Percentiles rank a stretch among this genome's conserved stretches.
Evolutionary conservation across 2,329 filamentous ascomycete genomes (phyloP).

Genomic region (Magnaporthiopsis rhizophila): DNA sequence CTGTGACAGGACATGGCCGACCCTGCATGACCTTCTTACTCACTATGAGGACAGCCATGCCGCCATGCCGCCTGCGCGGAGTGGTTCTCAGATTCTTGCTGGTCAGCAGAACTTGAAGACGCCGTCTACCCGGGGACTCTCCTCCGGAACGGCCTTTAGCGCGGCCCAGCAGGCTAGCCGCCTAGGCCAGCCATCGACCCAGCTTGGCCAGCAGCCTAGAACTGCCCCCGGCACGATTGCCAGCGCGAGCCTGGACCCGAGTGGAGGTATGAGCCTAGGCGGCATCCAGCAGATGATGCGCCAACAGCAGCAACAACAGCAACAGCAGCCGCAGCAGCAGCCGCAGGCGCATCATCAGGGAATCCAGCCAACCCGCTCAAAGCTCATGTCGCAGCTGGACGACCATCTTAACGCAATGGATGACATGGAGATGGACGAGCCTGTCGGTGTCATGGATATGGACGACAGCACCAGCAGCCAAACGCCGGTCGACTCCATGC

Average conservation of each 20-base stretch:
- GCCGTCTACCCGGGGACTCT: not conserved
- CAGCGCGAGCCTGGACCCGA: slow-evolving; percentile 11
- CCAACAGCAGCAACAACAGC: slow-evolving; percentile 25
- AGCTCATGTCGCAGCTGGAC: slow-evolving; percentile 32
- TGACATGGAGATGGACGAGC: slow-evolving; percentile 96
- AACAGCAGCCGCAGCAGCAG: slow-evolving; percentile 12
- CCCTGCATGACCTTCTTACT: slow-evolving; percentile 87
- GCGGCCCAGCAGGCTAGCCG: slow-evolving; percentile 2
- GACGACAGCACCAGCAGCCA: slow-evolving; percentile 45
- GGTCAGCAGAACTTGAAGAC: slow-evolving; percentile 8
- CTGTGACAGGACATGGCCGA: slow-evolving; percentile 82
- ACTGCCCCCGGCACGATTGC: slow-evolving; percentile 14
- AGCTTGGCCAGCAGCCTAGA: slow-evolving; percentile 15
- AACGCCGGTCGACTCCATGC: slow-evolving; percentile 39
- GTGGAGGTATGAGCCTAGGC: slow-evolving; percentile 21
- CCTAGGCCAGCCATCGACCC: slow-evolving; percentile 9
- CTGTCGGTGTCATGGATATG: slow-evolving; percentile 57
- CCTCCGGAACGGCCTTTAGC: slow-evolving; percentile 1
- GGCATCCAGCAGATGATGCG: slow-evolving; percentile 34
- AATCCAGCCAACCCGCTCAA: slow-evolving; percentile 13
- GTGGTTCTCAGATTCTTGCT: slow-evolving; percentile 16
- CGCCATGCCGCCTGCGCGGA: slow-evolving; percentile 33
- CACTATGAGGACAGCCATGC: slow-evolving; percentile 96
- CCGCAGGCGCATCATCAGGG: slow-evolving; percentile 11
- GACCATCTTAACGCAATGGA: slow-evolving; percentile 79